A percentile compares a stretch with the other conserved stretches of the same genome.
These are phyloP conservation scores for Solanum clarkiae DNA, from an alignment of 257 asterid genomes.

Conservation along the genomic window DNA sequence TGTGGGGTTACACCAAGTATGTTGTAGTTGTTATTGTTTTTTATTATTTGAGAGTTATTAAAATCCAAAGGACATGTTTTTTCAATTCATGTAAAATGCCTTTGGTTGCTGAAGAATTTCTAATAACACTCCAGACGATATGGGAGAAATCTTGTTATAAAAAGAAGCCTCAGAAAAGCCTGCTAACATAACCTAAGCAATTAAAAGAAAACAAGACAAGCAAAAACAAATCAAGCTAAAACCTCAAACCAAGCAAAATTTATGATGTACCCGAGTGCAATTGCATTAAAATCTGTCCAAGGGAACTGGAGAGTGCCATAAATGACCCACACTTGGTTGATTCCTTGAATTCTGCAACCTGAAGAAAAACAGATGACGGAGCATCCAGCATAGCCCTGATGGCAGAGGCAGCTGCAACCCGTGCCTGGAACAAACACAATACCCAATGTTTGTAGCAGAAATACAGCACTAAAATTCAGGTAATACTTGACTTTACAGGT, in stretches of 20 bases:
- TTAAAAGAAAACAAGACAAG: not conserved
- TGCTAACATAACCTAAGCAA: not conserved
- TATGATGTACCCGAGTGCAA: conserved; percentile 67
- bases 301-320: conserved; percentile 85
- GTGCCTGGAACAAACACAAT: conserved; percentile 35
- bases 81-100: not conserved
- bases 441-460: conserved; percentile 1
- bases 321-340: conserved; percentile 67
- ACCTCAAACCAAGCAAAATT: conserved; percentile 4
- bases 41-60: not conserved
- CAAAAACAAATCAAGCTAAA: not conserved
- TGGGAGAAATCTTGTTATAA: not conserved
- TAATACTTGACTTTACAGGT: not conserved
- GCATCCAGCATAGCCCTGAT: conserved; percentile 77
- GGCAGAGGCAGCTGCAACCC: conserved; percentile 76
- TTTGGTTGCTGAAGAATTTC: not conserved
- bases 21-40: not conserved
- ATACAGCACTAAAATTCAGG: not conserved
- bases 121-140: not conserved
- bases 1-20: not conserved
- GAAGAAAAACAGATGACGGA: conserved; percentile 76
- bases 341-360: conserved; percentile 78
- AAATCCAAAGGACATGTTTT: not conserved
- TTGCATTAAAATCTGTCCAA: conserved; percentile 90
- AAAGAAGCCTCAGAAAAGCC: not conserved